Base-by-base conservation (phyloP, 495 filamentous ascomycete species). In the Neurospora sp. region DNA sequence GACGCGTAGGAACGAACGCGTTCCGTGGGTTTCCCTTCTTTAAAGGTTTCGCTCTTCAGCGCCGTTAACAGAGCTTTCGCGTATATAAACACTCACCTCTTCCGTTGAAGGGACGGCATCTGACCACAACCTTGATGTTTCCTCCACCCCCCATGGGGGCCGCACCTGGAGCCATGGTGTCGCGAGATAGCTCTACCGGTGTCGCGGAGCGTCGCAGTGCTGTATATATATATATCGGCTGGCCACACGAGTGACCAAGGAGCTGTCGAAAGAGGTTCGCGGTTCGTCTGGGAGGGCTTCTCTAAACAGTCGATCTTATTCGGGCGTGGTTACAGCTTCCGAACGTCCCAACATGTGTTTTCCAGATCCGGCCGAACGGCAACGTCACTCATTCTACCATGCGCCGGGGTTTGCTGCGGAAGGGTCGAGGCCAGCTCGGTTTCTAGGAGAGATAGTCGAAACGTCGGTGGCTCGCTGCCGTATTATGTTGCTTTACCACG, bases 71-170 rank as follows among this genome's bases (percentile, higher is more conserved):
- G 31, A 40, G 22, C 48, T 20, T 18, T 69, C 41, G 74, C 74
- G 74, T 71, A 79, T 70, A 76, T 18, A 35, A 18, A 37, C 69
- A 79, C 89, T 82, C 85, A 95, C 94, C 95, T 94, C 94, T 90
- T 76, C 87, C 87, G 82, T 97, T 97, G 82, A 97, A 98, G 39
- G 95, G 94, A 79, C 95, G 89, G 73, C 90, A 88, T 83, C 96
- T 89, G 84, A 99, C 96, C 87, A 99, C 96, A 85, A 99, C 96
- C 92, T 98, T 99, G 82, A 99, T 99, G 81, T 99, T 99, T 82
- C 96, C 96, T 83, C 96, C 96, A 81, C 92, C 73, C 71, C 78
- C 77, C 22, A 74, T 68, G 72, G 77, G 73, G 69, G 71, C 69
- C 69, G 73, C 92, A 73, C 85, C 88, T 80, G 91, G 88, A 83